A percentile compares a stretch with the other conserved stretches of the same genome.
These are phyloP conservation scores for Penicillium sp. DNA, from an alignment of 2,329 filamentous ascomycete species.

Conservation along the genomic window DNA sequence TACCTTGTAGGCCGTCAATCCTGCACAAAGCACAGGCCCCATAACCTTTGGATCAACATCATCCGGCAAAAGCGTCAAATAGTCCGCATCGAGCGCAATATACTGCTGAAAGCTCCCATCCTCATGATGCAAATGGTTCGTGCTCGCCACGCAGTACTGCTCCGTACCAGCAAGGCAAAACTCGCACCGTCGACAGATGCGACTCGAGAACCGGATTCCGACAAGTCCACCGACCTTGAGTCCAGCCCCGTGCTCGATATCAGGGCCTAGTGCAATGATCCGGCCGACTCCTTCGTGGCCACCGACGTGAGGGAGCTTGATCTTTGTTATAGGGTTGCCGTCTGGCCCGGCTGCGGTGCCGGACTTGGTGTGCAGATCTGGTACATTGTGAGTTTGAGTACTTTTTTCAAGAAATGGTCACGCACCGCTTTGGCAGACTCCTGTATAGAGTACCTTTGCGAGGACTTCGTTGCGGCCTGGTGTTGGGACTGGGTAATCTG, in stretches of 20 bases:
- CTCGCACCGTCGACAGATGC: slow-evolving; percentile 47
- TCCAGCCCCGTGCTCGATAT: slow-evolving; percentile 29
- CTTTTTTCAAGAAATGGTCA: not conserved
- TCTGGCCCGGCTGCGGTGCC: slow-evolving; percentile 43
- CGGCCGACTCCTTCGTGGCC: slow-evolving; percentile 50
- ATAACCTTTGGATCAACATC: slow-evolving; percentile 46
- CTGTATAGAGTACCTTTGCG: slow-evolving; percentile 49
- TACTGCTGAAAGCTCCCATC: slow-evolving; percentile 51
- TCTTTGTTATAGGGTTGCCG: slow-evolving; percentile 45
- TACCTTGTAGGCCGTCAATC: slow-evolving; percentile 49
- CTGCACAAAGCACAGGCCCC: slow-evolving; percentile 49
- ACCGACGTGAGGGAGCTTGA: slow-evolving; percentile 50
- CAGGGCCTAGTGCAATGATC: slow-evolving; percentile 43
- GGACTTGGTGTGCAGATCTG: slow-evolving; percentile 45
- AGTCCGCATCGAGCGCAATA: slow-evolving; percentile 47
- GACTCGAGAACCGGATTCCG: slow-evolving; percentile 47
- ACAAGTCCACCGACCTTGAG: slow-evolving; percentile 44
- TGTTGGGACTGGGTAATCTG: slow-evolving; percentile 45
- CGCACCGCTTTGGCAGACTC: slow-evolving; percentile 49
- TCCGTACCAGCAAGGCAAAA: slow-evolving; percentile 46
- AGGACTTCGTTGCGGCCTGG: slow-evolving; percentile 46
- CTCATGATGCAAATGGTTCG: slow-evolving; percentile 50
- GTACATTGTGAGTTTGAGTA: not conserved
- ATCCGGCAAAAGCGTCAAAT: slow-evolving; percentile 46
- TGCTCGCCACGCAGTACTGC: slow-evolving; percentile 45